Percentiles rank a stretch among this genome's conserved stretches.
Conservation (phyloP, 2,329 filamentous ascomycete species). For the Xylaria sp. region DNA sequence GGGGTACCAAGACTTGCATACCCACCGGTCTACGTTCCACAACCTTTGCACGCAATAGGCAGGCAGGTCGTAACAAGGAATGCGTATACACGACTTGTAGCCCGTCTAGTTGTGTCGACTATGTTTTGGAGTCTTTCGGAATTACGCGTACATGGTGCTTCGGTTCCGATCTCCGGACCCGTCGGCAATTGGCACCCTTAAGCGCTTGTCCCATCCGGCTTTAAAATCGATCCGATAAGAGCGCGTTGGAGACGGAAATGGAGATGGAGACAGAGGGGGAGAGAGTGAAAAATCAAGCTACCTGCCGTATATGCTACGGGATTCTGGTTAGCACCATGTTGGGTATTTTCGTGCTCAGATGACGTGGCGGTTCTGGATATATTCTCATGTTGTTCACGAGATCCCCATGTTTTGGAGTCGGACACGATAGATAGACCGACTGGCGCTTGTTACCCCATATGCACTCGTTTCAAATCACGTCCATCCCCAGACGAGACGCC, state of each 20-base stretch:
- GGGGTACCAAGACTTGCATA: neutral
- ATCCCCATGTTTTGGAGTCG: conserved; percentile 6
- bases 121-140: neutral
- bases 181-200: conserved; percentile 15
- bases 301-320: neutral
- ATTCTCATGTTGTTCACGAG: neutral
- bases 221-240: conserved; percentile 1
- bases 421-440: neutral
- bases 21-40: neutral
- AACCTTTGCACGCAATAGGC: neutral
- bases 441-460: conserved; percentile 12
- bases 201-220: neutral
- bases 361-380: conserved; percentile 17
- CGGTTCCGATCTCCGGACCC: conserved; percentile 2
- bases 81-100: neutral
- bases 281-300: neutral
- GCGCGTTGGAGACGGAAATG: neutral
- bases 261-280: no score
- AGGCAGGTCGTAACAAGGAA: neutral
- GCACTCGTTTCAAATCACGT: conserved; percentile 18
- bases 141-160: conserved; percentile 5
- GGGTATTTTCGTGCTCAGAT: conserved; percentile 4
- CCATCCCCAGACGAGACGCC: neutral
- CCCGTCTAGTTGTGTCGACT: conserved; percentile 4
- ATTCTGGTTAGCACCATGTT: neutral